Evolutionary conservation across 2,329 filamentous ascomycete species (phyloP), one percentile per base, ranked within the genome.

Genomic region (Calonectria ilicicola): DNA sequence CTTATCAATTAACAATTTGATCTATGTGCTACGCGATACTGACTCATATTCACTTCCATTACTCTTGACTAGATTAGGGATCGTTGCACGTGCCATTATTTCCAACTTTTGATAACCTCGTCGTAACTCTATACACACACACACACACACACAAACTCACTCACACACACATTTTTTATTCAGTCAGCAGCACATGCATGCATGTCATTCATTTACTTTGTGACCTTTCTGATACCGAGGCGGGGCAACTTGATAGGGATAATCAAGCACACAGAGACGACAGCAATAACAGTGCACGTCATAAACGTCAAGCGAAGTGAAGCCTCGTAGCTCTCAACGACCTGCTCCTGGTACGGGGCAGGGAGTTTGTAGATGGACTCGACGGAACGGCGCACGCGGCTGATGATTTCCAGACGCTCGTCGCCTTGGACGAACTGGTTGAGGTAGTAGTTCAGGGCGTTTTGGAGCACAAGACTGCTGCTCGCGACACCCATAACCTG

Each of bases 401-500:
- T 83, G 47, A 92, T 88, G n/a, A 92, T 84, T 58, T 87, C 84
- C 0, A 86, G 85, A 78, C 91, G 93, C 27, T 91, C 85, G 0
- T 86, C 85, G 0, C 91, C 92, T 0, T 86, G 87, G 10, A 96
- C 92, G 40, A 89, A 87, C 14, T 81, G 74, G 5, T 89, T 83
- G 6, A 96, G 86, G 75, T 92, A 92, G 21, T 86, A 83, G 10
- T 89, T 83, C 65, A 96, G 84, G 1, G 90, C 88, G 78, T 95
- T 95, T 84, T 96, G 94, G 73, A 96, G 85, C 9, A 95, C 90
- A 70, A 95, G 87, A 80, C 92, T 94, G 76, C 91, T 93, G 65
- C 89, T 85, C 1, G 93, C 91, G 53, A 96, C 90, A n/a, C 94
- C 94, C 79, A 95, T 87, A 1, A 96, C 93, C 69, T 89, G 89